phyloP scores from a whole-genome alignment of 345 rosid species.

The Populus davidiana region DNA sequence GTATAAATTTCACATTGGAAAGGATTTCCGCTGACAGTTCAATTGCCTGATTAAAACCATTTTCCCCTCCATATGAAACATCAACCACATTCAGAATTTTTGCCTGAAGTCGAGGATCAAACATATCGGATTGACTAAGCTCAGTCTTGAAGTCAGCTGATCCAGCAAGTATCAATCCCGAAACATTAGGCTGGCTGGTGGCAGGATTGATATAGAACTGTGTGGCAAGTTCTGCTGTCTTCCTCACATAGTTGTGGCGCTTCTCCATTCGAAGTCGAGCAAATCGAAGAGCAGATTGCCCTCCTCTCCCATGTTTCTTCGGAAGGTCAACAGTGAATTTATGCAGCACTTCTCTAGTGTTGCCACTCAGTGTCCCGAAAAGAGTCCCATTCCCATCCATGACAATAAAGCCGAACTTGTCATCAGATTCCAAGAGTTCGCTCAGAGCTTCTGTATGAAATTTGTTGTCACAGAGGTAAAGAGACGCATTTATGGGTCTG shows the following conservation, averaged over 20 bases:
- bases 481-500: conserved; percentile 84
- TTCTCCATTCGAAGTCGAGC: conserved; percentile 96
- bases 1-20: conserved; percentile 90
- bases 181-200: conserved; percentile 89
- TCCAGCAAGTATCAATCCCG: conserved; percentile 92
- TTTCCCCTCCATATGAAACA: conserved; percentile 93
- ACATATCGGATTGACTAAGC: conserved; percentile 91
- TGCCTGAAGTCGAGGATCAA: conserved; percentile 93
- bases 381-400: conserved; percentile 94
- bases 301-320: conserved; percentile 96
- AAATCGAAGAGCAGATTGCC: conserved; percentile 92
- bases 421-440: conserved; percentile 86
- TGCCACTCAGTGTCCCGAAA: conserved; percentile 89
- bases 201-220: conserved; percentile 84
- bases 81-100: conserved; percentile 87
- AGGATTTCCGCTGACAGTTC: conserved; percentile 87
- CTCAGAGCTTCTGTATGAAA: conserved; percentile 84
- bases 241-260: conserved; percentile 86
- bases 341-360: conserved; percentile 86
- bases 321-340: conserved; percentile 88
- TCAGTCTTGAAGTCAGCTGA: conserved; percentile 94
- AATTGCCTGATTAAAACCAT: conserved; percentile 89
- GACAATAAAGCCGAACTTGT: conserved; percentile 85
- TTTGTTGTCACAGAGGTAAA: conserved; percentile 86
- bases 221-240: conserved; percentile 93